A percentile compares a stretch with the other conserved stretches of the same genome.
phyloP scores from a whole-genome alignment of 2,329 filamentous ascomycete genomes.

The Trichoderma gracile region DNA sequence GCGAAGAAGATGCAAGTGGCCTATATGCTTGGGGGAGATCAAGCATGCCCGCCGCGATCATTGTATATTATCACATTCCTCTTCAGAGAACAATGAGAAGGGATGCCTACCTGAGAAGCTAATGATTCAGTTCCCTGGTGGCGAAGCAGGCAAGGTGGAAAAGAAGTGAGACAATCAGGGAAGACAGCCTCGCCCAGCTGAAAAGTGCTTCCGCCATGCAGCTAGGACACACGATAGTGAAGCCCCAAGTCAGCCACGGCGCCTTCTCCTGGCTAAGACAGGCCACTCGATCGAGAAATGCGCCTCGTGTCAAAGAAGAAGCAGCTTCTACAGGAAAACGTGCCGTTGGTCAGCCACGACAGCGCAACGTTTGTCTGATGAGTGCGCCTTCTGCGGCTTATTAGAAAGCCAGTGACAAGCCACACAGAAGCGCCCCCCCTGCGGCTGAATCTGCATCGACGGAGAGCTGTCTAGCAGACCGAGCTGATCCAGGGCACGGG shows the following conservation, averaged over 20 bases:
- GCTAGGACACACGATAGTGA: neutral
- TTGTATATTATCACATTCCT: constrained; percentile 13
- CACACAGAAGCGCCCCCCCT: constrained; percentile 8
- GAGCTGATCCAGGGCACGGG: constrained; percentile 13
- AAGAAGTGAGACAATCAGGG: neutral
- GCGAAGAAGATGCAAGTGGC: neutral
- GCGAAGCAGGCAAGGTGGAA: neutral
- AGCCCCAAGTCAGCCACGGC: neutral
- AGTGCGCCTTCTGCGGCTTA: constrained; percentile 2
- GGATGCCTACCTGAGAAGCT: neutral
- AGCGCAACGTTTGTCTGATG: neutral
- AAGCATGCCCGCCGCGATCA: neutral
- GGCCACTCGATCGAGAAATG: neutral
- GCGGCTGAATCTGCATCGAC: constrained; percentile 22
- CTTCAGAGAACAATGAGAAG: neutral
- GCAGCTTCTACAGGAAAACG: neutral
- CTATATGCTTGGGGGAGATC: neutral
- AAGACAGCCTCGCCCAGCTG: neutral
- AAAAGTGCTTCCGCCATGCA: neutral
- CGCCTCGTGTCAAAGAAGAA: constrained; percentile 13
- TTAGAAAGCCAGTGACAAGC: constrained; percentile 12
- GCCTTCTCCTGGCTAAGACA: constrained; percentile 4
- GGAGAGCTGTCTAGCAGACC: neutral
- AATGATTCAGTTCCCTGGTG: neutral
- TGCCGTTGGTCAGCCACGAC: neutral